Base-by-base conservation (phyloP, 352 stramenopile species). In the Phytopythium aichiense region DNA sequence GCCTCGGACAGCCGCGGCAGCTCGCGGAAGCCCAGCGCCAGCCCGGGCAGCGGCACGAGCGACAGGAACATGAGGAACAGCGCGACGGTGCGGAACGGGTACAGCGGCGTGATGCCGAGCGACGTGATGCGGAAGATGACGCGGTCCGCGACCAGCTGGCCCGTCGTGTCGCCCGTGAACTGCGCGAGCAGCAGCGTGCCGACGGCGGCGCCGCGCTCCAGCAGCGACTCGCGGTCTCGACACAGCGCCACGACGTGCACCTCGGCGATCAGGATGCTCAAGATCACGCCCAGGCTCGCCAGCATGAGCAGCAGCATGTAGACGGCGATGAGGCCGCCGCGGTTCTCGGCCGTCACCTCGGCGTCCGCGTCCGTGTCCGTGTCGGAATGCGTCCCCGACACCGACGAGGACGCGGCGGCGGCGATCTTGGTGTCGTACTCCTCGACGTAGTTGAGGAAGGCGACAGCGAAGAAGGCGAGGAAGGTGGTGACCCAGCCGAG, bases 171-270 rank as follows among this genome's bases (percentile, higher is more conserved):
- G 18, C 60, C 79, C 4, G 71, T 31, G 25, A 79, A 87, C 58
- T 88, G 79, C 18, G 77, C 76, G 46, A 88, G 37, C 9, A 88
- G 58, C 16, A 85, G 66, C 38, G 70, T 85, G 18, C 74, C 80
- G 7, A 85, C 46, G 7, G 79, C 66, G 8, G 60, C 50, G 4
- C 79, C 79, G 15, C 77, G 68, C 9, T 66, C 31, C n/a, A 40
- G 42, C 2, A 81, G 28, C 0, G 58, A 43, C 48, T 89, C 79
- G 8, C 75, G 74, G 33, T 58, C 53, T 35, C 80, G 79, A n/a
- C 74, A 85, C 64, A 84, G 79, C 4, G 73, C 71, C 25, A 91
- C 65, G 3, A 88, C 66, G 59, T 89, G 87, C 31, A 79, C 74
- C 56, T 89, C 73, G 7, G 60, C 65, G 25, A 82, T 80, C 23